Conservation (phyloP, 768 basidiomycete genomes). For the Leccinum obscurum region DNA sequence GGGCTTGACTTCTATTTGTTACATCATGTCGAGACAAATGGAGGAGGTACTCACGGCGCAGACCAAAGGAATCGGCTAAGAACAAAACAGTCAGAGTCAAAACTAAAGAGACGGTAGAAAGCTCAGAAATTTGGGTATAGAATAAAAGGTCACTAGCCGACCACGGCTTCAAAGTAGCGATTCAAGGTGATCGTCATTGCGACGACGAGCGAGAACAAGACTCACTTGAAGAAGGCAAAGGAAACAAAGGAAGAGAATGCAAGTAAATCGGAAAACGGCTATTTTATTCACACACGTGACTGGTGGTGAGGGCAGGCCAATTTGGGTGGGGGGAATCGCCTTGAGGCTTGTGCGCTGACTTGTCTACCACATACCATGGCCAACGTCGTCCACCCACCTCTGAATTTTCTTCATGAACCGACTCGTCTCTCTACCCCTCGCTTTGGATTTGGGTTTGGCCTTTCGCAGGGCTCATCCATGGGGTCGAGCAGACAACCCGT, state of each 20-base stretch:
- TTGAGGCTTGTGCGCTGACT: conserved; percentile 12
- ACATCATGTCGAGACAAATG: conserved; percentile 47
- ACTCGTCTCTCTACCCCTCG: conserved; percentile 61
- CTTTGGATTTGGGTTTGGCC: conserved; percentile 74
- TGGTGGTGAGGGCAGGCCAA: conserved; percentile 36
- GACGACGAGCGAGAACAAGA: conserved; percentile 16
- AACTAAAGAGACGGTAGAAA: conserved; percentile 11
- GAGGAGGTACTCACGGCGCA: conserved; percentile 36
- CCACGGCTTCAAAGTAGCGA: conserved; percentile 81
- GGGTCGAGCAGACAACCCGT: conserved; percentile 48
- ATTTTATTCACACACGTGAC: conserved; percentile 35
- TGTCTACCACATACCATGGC: conserved; percentile 52
- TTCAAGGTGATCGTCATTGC: conserved; percentile 71
- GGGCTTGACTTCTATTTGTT: conserved; percentile 91
- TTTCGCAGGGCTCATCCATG: conserved; percentile 45
- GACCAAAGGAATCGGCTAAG: not conserved
- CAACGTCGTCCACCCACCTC: conserved; percentile 65
- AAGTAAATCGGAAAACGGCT: conserved; percentile 4
- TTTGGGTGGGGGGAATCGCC: conserved; percentile 5
- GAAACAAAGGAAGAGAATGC: conserved; percentile 1
- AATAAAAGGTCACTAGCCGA: conserved; percentile 63
- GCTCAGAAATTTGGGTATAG: conserved; percentile 96
- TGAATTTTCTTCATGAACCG: conserved; percentile 62
- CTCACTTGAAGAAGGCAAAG: conserved; percentile 30
- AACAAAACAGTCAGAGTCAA: conserved; percentile 13